These are phyloP conservation scores for Spatholobus suberectus DNA, from an alignment of 306 rosid genomes.

Conservation along the genomic window DNA sequence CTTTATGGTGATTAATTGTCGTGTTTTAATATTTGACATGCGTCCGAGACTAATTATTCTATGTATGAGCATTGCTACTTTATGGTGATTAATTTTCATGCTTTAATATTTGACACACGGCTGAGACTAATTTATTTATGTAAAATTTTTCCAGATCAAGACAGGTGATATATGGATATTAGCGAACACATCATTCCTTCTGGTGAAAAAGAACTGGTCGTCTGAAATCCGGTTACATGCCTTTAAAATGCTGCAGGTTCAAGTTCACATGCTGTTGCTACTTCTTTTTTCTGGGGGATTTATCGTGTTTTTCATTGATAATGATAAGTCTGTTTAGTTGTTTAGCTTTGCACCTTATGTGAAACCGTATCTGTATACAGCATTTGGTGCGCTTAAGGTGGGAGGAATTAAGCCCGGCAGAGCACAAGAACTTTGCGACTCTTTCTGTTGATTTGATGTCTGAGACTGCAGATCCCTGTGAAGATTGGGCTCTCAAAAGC, in stretches of 20 bases:
- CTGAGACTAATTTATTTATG: constrained; percentile 30
- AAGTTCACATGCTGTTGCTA: constrained; percentile 23
- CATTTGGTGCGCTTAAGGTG: constrained; percentile 95
- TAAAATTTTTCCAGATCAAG: constrained; percentile 63
- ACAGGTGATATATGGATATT: constrained; percentile 71
- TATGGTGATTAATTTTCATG: neutral
- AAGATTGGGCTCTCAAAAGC: constrained; percentile 96
- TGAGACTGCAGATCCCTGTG: constrained; percentile 83
- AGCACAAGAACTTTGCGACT: constrained; percentile 75
- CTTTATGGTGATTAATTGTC: neutral
- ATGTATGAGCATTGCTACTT: neutral
- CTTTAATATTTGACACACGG: constrained; percentile 9
- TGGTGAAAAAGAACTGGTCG: constrained; percentile 91
- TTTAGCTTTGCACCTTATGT: constrained; percentile 31
- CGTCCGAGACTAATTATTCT: neutral
- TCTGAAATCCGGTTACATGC: constrained; percentile 95
- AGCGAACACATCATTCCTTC: constrained; percentile 75
- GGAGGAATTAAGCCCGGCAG: constrained; percentile 81
- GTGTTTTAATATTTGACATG: neutral
- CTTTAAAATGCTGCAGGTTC: constrained; percentile 94
- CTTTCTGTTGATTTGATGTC: constrained; percentile 81
- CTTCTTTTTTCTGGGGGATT: no score
- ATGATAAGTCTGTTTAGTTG: neutral
- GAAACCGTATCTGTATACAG: constrained; percentile 51
- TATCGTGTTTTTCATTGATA: neutral